phyloP scores from a whole-genome alignment of 2,329 filamentous ascomycete genomes.

The Talaromyces amestolkiae region DNA sequence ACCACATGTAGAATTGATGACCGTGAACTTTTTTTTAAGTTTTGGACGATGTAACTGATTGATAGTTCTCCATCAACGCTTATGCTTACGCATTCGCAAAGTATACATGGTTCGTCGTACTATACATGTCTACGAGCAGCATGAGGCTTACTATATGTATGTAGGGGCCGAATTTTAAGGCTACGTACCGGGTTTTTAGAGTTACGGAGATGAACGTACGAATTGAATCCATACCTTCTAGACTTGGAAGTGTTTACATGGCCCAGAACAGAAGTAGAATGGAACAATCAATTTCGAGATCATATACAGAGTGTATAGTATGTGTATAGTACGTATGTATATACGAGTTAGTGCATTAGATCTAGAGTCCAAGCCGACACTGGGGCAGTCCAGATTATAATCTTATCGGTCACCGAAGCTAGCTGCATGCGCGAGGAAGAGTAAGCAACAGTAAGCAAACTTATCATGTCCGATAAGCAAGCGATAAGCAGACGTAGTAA shows the following conservation, averaged over 20 bases:
- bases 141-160: not conserved
- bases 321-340: no score
- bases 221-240: not conserved
- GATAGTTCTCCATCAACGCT: not conserved
- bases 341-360: no score
- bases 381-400: not conserved
- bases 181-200: not conserved
- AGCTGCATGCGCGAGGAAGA: not conserved
- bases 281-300: not conserved
- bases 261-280: not conserved
- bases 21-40: no score
- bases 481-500: not conserved
- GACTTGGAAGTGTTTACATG: not conserved
- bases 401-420: not conserved
- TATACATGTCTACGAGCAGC: not conserved
- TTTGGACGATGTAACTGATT: not conserved
- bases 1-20: no score
- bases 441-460: not conserved
- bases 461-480: not conserved
- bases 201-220: not conserved
- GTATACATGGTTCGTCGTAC: not conserved
- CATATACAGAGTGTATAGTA: not conserved
- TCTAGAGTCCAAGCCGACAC: no score
- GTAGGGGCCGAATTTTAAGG: not conserved
- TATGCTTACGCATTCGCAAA: not conserved